Evolutionary conservation across 768 basidiomycete species (phyloP), one percentile per base, ranked within the genome.

Genomic region (Leccinum barrowsii): DNA sequence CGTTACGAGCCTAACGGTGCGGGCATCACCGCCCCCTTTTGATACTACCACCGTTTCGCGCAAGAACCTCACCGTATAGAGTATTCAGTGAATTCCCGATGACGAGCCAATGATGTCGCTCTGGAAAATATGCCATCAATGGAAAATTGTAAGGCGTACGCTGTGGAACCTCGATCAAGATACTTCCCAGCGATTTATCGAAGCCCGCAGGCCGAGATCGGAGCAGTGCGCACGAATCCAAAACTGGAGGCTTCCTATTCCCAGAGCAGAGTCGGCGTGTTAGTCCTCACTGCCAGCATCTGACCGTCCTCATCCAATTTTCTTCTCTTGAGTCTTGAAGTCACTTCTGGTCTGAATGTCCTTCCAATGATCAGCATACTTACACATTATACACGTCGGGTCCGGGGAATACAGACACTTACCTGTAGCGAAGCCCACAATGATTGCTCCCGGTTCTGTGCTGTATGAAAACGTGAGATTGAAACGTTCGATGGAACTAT

Each of bases 261-360:
- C 60, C 21, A 21, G 21, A 21, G 21, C 59, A 48, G 55, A 67
- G 13, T 61, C 56, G 34, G 5, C 13, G 28, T 30, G 28, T 30
- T 30, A 30, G 28, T 30, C 28, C 28, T 30, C 28, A 30, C 8
- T 30, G 28, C 28, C 28, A 76, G 69, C 22, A 83, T 61, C 65
- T 87, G 83, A 1, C 85, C 84, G 68, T 89, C 83, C 32, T 76
- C 72, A 63, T 85, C 76, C 30, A 86, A 58, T 76, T 70, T 50
- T 78, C 73, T 58, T 84, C 71, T 59, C 76, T 71, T 46, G 75
- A 65, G 0, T 59, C 76, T 71, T 46, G 75, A 65, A 0, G 73
- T 75, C 3, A 81, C 64, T 19, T 78, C 74, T 11, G 78, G 71
- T 0, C 78, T 81, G 34, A 80, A 37, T 2, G 13, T 7, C 13